Evolutionary conservation across 768 basidiomycete genomes (phyloP), one percentile per base, ranked within the genome.

Genomic region (Saitozyma sp.): DNA sequence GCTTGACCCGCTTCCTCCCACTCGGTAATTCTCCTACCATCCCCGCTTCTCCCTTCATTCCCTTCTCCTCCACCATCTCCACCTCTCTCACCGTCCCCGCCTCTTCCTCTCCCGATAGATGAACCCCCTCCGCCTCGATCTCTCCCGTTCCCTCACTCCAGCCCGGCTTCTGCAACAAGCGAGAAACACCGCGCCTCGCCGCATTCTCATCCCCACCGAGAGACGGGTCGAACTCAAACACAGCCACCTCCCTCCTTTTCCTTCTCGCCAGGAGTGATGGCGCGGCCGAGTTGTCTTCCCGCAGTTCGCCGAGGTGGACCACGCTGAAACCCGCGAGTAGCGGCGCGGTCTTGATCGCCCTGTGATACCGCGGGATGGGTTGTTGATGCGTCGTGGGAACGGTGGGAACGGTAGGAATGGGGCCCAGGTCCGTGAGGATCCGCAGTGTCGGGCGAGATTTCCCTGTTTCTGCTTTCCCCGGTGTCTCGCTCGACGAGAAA

Each of bases 391-490:
- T 48, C 2, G 14, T 17, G 46, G 46, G 17, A 48, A 14, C 14
- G 46, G 46, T 48, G 14, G 46, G 46, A 48, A 14, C 6, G 17
- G 14, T 48, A 6, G 46, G 17, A 48, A 48, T 14, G 46, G 17
- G 2, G 14, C 2, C 2, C 46, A 14, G 6, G 46, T 48, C 19
- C 19, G 64, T 65, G 54, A 60, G 51, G n/a, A 65, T 54, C 17
- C 59, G 38, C n/a, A 65, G 55, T 37, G 13, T 46, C 8, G 63
- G 63, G 11, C 62, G 50, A 14, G 5, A 29, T 29, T 29, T 29
- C 29, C 29, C 29, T 29, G 29, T 5, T 29, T 5, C 29, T 29
- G 29, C 29, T 29, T 5, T 29, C 29, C 29, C 2, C 29, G 29
- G 29, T 29, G 29, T 29, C 29, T 29, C 29, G 29, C 29, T 29